Evolutionary conservation across 2,329 filamentous ascomycete genomes (phyloP).

Genomic region (Clarireedia monteithiana): DNA sequence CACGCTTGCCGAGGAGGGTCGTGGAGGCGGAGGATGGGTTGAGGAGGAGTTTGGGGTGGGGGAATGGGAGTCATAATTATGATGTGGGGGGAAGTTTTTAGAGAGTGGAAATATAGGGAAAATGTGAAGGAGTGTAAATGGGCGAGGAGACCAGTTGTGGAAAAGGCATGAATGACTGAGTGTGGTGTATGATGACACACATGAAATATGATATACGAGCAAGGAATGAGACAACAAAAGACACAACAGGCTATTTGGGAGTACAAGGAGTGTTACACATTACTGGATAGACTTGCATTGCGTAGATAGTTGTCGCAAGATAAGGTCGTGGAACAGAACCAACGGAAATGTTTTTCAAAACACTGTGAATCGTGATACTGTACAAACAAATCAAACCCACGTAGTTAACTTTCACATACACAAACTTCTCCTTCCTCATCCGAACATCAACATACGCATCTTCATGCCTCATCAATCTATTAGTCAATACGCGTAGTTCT

Average conservation of each 20-base stretch:
- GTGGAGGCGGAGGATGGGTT: slow-evolving; percentile 51
- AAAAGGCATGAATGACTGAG: neutral
- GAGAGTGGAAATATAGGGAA: neutral
- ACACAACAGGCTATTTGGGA: too few relatives aligned
- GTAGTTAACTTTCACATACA: neutral
- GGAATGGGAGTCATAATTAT: slow-evolving; percentile 1
- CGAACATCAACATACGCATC: neutral
- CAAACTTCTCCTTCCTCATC: neutral
- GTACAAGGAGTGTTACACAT: too few relatives aligned
- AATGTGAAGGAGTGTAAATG: neutral
- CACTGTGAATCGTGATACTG: too few relatives aligned
- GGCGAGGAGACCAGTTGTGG: neutral
- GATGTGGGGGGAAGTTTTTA: slow-evolving; percentile 1
- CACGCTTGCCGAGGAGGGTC: slow-evolving; percentile 55
- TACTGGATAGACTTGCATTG: too few relatives aligned
- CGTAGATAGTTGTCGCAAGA: too few relatives aligned
- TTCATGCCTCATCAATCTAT: neutral
- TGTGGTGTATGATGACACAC: neutral
- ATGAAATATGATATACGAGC: too few relatives aligned
- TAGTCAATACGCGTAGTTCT: too few relatives aligned
- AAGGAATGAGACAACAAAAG: too few relatives aligned
- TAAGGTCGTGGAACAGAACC: too few relatives aligned
- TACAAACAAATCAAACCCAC: neutral
- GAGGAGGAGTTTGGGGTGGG: neutral
- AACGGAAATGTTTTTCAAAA: too few relatives aligned